Evolutionary conservation across 1,284 basidiomycete genomes (phyloP), one percentile per base, ranked within the genome.

Genomic region (Leccinum solheimii): DNA sequence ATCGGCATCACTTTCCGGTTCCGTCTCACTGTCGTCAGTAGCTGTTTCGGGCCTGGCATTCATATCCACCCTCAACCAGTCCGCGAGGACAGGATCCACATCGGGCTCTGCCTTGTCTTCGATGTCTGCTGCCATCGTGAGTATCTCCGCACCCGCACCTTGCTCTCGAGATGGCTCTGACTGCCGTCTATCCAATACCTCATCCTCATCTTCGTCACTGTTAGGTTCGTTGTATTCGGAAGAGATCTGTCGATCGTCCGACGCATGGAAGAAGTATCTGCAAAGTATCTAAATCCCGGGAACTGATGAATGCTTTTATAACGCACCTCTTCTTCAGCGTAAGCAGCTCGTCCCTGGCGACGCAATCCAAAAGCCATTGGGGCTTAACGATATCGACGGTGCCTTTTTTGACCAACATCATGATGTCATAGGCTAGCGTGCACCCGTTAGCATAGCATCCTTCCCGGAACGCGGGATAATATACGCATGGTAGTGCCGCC

Each of bases 341-440:
- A 13, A 87, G 71, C 14, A 80, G 75, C 58, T 82, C 76, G 14
- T 80, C 81, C 32, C 80, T 77, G 3, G 81, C 78, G 50, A 95
- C 81, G n/a, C 88, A 94, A 68, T 94, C 91, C 51, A 81, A 72
- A 55, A 97, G 80, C 94, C 94, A 97, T 34, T 83, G 77, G 0
- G 95, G 92, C 58, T 82, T 86, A 59, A 97, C 78, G 55, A 96
- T 83, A 69, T 93, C 90, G 61, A 85, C 76, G 1, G 78, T 76
- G 5, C 79, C 85, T 69, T 89, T 89, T 64, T 89, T 78, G 60
- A 85, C 88, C 68, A 84, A 80, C 69, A 83, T 72, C 75, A 86
- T 84, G 59, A 91, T 76, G 68, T 90, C 86, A 65, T 87, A 88
- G 1, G 88, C 88, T 91, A 57, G 84, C 82, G 19, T 40, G 19